Percentiles rank a stretch among this genome's conserved stretches.
These are phyloP conservation scores for Citropsis articulata DNA, from an alignment of 345 rosid species.

Conservation along the genomic window DNA sequence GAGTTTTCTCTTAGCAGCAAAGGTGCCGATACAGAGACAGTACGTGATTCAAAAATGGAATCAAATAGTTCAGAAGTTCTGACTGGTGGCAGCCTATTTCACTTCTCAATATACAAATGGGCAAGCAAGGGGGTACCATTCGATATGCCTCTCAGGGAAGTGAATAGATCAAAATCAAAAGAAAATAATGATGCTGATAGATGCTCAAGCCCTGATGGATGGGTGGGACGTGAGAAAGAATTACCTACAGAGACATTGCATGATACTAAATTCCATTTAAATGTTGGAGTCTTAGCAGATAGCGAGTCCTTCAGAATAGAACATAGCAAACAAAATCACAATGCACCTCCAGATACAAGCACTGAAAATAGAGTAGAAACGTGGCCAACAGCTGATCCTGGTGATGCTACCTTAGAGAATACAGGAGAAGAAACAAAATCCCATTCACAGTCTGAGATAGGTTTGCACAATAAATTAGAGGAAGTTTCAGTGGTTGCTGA, in stretches of 20 bases:
- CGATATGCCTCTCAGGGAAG: slow-evolving; percentile 38
- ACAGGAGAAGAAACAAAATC: slow-evolving; percentile 24
- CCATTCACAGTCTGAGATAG: slow-evolving; percentile 16
- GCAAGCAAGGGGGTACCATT: slow-evolving; percentile 68
- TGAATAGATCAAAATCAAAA: slow-evolving; percentile 34
- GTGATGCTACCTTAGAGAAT: not conserved
- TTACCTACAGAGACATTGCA: slow-evolving; percentile 15
- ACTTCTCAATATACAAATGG: slow-evolving; percentile 95
- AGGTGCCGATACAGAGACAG: slow-evolving; percentile 26
- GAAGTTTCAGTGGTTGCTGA: slow-evolving; percentile 17
- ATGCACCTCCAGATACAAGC: slow-evolving; percentile 1
- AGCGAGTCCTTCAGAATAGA: slow-evolving; percentile 16
- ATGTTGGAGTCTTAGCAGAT: slow-evolving; percentile 8
- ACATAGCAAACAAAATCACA: slow-evolving; percentile 14
- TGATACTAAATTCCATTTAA: not conserved
- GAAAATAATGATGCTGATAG: slow-evolving; percentile 40
- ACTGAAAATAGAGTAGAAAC: slow-evolving; percentile 9
- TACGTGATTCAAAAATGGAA: slow-evolving; percentile 23
- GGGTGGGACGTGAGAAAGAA: slow-evolving; percentile 24
- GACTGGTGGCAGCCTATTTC: slow-evolving; percentile 43
- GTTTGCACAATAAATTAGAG: slow-evolving; percentile 16
- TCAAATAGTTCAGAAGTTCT: slow-evolving; percentile 26
- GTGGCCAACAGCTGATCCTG: slow-evolving; percentile 11
- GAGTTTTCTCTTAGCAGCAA: slow-evolving; percentile 26
- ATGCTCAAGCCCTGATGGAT: slow-evolving; percentile 26